These are phyloP conservation scores for Blepharisma stoltei DNA, from an alignment of 73 alveolate genomes.

Conservation along the genomic window DNA sequence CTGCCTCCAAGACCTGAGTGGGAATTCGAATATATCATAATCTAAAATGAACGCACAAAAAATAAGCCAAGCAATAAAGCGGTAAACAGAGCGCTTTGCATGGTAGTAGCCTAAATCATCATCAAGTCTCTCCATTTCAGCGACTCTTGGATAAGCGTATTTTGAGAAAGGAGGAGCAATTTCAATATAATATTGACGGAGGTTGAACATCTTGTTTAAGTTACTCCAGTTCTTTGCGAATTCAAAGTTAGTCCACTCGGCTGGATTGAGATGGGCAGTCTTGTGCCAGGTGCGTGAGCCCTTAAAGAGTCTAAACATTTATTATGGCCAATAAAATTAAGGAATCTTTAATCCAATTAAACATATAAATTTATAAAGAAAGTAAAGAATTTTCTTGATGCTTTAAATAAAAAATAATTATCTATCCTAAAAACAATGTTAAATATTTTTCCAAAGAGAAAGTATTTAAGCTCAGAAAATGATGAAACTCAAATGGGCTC, in stretches of 20 bases:
- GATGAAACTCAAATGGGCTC: too few species aligned
- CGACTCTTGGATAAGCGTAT: neutral
- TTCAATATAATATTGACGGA: neutral
- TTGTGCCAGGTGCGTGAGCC: constrained; percentile 28
- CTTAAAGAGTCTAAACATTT: constrained; percentile 24
- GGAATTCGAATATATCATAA: neutral
- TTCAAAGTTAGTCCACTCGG: neutral
- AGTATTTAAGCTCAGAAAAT: too few species aligned
- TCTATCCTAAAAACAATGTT: too few species aligned
- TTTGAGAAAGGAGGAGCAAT: constrained; percentile 32
- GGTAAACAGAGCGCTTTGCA: neutral
- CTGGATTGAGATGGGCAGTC: constrained; percentile 1
- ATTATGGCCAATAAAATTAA: too few species aligned
- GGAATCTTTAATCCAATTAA: too few species aligned
- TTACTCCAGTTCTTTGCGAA: constrained; percentile 22
- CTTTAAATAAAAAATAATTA: too few species aligned
- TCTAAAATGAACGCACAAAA: neutral
- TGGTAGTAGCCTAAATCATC: constrained; percentile 30
- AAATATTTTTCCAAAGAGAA: too few species aligned
- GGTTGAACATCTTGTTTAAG: neutral
- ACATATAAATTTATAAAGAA: too few species aligned
- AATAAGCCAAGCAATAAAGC: constrained; percentile 23
- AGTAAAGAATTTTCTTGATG: too few species aligned
- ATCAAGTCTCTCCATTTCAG: constrained; percentile 24
- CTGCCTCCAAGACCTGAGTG: neutral